Conservation (phyloP, 1,284 basidiomycete species). For the Retiboletus flavoniger region DNA sequence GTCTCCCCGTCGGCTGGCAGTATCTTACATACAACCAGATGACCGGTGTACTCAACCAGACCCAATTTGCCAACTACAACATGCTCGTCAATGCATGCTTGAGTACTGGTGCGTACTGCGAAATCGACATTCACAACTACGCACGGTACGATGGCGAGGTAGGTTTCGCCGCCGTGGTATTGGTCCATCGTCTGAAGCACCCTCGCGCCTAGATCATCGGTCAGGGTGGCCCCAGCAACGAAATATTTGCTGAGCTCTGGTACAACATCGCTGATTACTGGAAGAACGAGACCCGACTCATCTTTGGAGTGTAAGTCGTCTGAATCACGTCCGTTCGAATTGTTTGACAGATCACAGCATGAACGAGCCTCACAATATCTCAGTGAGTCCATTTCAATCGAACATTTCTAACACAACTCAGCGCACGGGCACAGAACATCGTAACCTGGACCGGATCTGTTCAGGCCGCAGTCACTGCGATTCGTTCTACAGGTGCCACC, state of each 20-base stretch:
- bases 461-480: slow-evolving; percentile 56
- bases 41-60: slow-evolving; percentile 44
- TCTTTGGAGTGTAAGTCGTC: slow-evolving; percentile 50
- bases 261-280: slow-evolving; percentile 51
- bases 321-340: background rate
- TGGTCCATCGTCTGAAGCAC: background rate
- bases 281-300: slow-evolving; percentile 47
- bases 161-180: background rate
- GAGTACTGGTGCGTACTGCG: slow-evolving; percentile 45
- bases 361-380: slow-evolving; percentile 56
- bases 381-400: slow-evolving; percentile 10
- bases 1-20: slow-evolving; percentile 52
- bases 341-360: slow-evolving; percentile 35
- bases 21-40: slow-evolving; percentile 41
- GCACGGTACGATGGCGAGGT: slow-evolving; percentile 51
- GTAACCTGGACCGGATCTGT: slow-evolving; percentile 37
- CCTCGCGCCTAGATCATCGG: slow-evolving; percentile 46
- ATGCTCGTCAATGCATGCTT: slow-evolving; percentile 50
- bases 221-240: slow-evolving; percentile 59
- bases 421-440: slow-evolving; percentile 32
- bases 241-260: slow-evolving; percentile 56
- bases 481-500: slow-evolving; percentile 46
- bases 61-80: slow-evolving; percentile 51
- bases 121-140: slow-evolving; percentile 61
- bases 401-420: background rate